A percentile compares a stretch with the other conserved stretches of the same genome.
These are phyloP conservation scores for Ogataea hybrid DNA, from an alignment of 1,139 yeast species.

Conservation along the genomic window DNA sequence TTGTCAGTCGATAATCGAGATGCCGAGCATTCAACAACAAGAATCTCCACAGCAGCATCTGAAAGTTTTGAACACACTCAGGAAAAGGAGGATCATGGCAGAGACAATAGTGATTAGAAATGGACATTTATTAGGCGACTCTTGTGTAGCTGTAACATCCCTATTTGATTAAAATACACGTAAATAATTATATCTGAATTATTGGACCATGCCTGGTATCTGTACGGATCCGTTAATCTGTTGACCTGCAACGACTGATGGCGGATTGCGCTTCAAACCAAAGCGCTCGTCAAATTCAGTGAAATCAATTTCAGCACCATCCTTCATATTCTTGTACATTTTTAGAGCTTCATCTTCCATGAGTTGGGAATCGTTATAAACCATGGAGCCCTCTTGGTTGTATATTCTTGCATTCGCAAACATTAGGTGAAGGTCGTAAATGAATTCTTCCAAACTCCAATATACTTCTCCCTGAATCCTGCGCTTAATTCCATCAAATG, in stretches of 20 bases:
- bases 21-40: slow-evolving; percentile 1
- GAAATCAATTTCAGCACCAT: slow-evolving; percentile 26
- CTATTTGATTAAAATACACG: slow-evolving; percentile 8
- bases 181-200: slow-evolving; percentile 1
- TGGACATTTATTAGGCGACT: not conserved
- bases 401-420: slow-evolving; percentile 77
- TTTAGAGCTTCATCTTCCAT: slow-evolving; percentile 45
- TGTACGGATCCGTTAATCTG: not conserved
- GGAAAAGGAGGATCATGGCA: slow-evolving; percentile 1
- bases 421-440: slow-evolving; percentile 60
- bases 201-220: not conserved
- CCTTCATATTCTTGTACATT: slow-evolving; percentile 26
- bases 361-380: slow-evolving; percentile 65
- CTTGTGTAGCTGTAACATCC: not conserved
- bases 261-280: slow-evolving; percentile 20
- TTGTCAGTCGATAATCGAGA: not conserved
- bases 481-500: slow-evolving; percentile 55
- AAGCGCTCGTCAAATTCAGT: slow-evolving; percentile 29
- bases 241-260: not conserved
- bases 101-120: not conserved
- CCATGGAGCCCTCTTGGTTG: slow-evolving; percentile 82
- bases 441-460: slow-evolving; percentile 52
- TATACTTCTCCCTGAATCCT: slow-evolving; percentile 53
- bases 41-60: slow-evolving; percentile 7
- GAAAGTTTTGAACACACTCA: slow-evolving; percentile 7